Conservation (phyloP, 2,329 filamentous ascomycete species). For the Calonectria hawksworthii region DNA sequence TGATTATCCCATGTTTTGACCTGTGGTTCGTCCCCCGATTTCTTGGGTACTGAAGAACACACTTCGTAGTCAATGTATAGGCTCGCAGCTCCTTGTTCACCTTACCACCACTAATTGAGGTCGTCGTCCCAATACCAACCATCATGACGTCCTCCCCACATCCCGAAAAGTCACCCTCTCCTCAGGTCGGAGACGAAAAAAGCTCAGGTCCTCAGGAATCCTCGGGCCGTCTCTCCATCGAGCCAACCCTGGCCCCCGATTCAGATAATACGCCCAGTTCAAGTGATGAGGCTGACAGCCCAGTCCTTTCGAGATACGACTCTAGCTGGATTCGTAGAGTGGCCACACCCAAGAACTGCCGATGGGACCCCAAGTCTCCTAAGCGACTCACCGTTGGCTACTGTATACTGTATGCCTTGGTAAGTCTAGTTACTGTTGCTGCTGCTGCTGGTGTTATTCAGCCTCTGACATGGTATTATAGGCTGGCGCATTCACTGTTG, state of each 20-base stretch:
- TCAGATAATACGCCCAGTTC: slow-evolving; percentile 24
- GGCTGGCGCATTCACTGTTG: slow-evolving; percentile 77
- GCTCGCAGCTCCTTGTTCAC: neutral
- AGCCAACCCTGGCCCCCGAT: slow-evolving; percentile 3
- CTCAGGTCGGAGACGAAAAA: neutral
- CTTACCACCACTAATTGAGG: neutral
- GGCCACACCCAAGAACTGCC: slow-evolving; percentile 73
- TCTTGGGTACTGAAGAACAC: neutral
- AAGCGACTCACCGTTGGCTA: slow-evolving; percentile 76
- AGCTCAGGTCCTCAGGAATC: neutral
- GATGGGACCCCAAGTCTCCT: slow-evolving; percentile 76
- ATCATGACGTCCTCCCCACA: slow-evolving; percentile 7
- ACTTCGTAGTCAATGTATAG: neutral
- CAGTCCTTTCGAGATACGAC: slow-evolving; percentile 38
- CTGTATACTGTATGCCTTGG: slow-evolving; percentile 80
- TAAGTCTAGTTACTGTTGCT: slow-evolving; percentile 44
- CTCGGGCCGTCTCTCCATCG: slow-evolving; percentile 12
- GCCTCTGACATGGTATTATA: slow-evolving; percentile 38
- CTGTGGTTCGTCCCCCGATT: neutral
- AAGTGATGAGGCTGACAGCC: slow-evolving; percentile 27
- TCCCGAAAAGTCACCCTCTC: neutral
- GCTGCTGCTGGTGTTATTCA: neutral
- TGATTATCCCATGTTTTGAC: neutral
- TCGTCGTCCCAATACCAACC: neutral
- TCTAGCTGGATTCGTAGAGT: slow-evolving; percentile 38